These are phyloP conservation scores for Conoideocrella luteorostrata DNA, from an alignment of 2,329 filamentous ascomycete genomes.

Conservation along the genomic window DNA sequence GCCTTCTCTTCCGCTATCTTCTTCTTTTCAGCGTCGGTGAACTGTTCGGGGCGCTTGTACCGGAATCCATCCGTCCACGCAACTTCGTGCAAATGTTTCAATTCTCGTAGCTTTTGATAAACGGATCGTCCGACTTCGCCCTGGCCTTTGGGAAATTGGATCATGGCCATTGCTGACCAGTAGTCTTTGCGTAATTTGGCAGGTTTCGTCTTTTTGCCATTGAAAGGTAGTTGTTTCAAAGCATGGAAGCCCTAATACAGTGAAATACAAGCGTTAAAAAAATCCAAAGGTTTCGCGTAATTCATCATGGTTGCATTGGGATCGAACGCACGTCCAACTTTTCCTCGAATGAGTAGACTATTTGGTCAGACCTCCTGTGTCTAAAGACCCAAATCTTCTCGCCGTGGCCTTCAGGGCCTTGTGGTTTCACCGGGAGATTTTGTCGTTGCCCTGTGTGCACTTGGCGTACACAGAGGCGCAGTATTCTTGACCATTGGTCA, in stretches of 20 bases:
- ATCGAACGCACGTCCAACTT: conserved; percentile 40
- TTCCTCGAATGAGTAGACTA: conserved; percentile 45
- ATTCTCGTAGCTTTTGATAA: conserved; percentile 59
- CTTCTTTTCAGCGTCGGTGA: conserved; percentile 26
- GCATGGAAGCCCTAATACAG: conserved; percentile 31
- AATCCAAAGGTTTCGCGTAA: no score
- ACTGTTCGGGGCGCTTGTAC: conserved; percentile 29
- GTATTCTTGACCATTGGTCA: conserved; percentile 36
- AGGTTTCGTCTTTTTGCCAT: conserved; percentile 61
- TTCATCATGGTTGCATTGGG: no score
- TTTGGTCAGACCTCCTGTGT: conserved; percentile 43
- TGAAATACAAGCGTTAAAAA: no score
- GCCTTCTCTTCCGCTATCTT: conserved; percentile 22
- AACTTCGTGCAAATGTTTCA: conserved; percentile 56
- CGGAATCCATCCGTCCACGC: conserved; percentile 48
- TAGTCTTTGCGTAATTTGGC: conserved; percentile 60
- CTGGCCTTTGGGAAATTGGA: conserved; percentile 48
- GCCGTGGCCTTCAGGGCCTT: conserved; percentile 37
- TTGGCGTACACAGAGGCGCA: conserved; percentile 36
- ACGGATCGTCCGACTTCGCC: conserved; percentile 51
- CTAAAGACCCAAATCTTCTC: conserved; percentile 52
- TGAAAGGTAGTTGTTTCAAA: conserved; percentile 55
- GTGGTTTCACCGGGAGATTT: conserved; percentile 17
- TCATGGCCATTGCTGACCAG: conserved; percentile 55
- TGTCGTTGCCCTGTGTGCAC: conserved; percentile 20